These are phyloP conservation scores for Russula foetens DNA, from an alignment of 768 basidiomycete genomes.

Conservation along the genomic window DNA sequence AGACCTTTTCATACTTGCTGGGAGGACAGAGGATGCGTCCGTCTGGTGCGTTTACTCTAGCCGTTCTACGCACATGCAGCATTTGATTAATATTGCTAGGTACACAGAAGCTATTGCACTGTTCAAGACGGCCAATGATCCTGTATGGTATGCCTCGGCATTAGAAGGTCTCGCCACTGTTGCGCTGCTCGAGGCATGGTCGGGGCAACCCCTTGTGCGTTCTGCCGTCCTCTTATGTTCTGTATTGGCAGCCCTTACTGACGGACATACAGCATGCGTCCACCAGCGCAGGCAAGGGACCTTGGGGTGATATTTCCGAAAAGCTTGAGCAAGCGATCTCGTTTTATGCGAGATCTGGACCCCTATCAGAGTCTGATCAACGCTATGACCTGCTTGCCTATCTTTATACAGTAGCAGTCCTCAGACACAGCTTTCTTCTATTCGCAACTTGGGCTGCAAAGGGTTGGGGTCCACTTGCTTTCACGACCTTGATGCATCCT, in stretches of 20 bases:
- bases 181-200: constrained; percentile 79
- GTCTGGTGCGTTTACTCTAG: constrained; percentile 50
- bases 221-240: constrained; percentile 11
- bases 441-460: constrained; percentile 81
- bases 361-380: constrained; percentile 38
- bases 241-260: neutral
- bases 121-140: constrained; percentile 68
- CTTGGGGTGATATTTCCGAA: constrained; percentile 73
- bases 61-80: constrained; percentile 13
- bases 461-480: constrained; percentile 77
- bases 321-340: constrained; percentile 49
- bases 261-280: constrained; percentile 12
- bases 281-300: constrained; percentile 37
- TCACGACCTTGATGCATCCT: constrained; percentile 65
- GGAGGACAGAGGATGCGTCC: constrained; percentile 74
- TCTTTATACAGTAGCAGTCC: constrained; percentile 56
- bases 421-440: constrained; percentile 67
- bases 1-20: constrained; percentile 82
- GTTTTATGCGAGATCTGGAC: constrained; percentile 53
- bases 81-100: constrained; percentile 35
- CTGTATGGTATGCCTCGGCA: constrained; percentile 83
- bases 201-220: constrained; percentile 65
- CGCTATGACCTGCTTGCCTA: constrained; percentile 57
- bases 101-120: constrained; percentile 78
- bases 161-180: constrained; percentile 81